Evolutionary conservation across 192 early-diverging fungal species (phyloP).

Genomic region (Globomyces pollinis-pini): DNA sequence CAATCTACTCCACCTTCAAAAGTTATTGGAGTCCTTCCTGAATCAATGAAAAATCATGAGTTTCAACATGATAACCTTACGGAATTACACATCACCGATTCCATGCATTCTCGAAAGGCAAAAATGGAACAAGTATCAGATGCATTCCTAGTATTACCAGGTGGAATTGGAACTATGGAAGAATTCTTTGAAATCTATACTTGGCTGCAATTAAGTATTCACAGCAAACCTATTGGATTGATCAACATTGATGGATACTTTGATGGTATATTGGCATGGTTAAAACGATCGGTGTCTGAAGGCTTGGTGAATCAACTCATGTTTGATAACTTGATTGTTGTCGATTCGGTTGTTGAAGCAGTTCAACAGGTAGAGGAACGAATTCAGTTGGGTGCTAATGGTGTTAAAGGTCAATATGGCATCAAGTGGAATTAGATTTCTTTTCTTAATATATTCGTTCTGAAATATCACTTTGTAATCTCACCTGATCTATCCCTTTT

Average conservation of each 20-base stretch:
- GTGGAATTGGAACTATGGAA: slow-evolving; percentile 82
- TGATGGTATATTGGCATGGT: slow-evolving; percentile 53
- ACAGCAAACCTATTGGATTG: slow-evolving; percentile 70
- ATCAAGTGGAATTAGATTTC: background rate
- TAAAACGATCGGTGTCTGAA: slow-evolving; percentile 52
- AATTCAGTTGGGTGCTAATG: background rate
- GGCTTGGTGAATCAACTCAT: slow-evolving; percentile 53
- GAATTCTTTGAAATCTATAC: slow-evolving; percentile 78
- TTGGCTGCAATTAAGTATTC: slow-evolving; percentile 65
- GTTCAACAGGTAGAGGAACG: background rate
- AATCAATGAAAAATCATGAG: slow-evolving; percentile 38
- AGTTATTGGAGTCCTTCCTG: slow-evolving; percentile 72
- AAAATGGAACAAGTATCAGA: slow-evolving; percentile 59
- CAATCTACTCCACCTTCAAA: slow-evolving; percentile 39
- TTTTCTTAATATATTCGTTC: too few relatives aligned
- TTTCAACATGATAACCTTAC: background rate
- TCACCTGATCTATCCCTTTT: too few relatives aligned
- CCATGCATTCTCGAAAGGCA: slow-evolving; percentile 80
- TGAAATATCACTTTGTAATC: too few relatives aligned
- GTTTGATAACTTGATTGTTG: background rate
- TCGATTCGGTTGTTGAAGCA: background rate
- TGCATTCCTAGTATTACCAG: slow-evolving; percentile 79
- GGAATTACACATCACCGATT: slow-evolving; percentile 37
- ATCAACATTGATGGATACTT: slow-evolving; percentile 76
- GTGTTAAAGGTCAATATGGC: background rate